Conservation (phyloP, 257 asterid genomes). For the Avicennia marina region DNA sequence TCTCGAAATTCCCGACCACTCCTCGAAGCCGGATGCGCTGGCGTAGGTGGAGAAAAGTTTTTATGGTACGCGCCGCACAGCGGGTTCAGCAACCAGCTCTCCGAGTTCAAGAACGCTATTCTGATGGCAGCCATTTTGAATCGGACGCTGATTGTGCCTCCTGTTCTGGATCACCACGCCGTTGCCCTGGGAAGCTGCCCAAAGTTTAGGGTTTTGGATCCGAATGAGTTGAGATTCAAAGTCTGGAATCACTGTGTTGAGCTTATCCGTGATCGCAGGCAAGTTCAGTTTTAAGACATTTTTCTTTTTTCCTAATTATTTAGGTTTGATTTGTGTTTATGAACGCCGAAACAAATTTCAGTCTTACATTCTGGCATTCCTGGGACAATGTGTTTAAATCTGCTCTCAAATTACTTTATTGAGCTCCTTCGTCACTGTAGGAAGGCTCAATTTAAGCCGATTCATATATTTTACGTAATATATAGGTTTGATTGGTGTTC, state of each 20-base stretch:
- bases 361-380: not conserved
- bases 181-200: slow-evolving; percentile 96
- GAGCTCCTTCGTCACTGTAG: slow-evolving; percentile 27
- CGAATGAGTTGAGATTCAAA: slow-evolving; percentile 59
- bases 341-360: not conserved
- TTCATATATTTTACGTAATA: no score
- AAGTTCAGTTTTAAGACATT: slow-evolving; percentile 8
- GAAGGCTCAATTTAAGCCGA: slow-evolving; percentile 8
- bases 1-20: slow-evolving; percentile 26
- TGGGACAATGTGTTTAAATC: not conserved
- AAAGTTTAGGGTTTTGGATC: slow-evolving; percentile 77
- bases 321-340: not conserved
- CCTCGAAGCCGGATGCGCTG: slow-evolving; percentile 17
- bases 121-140: slow-evolving; percentile 72
- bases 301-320: not conserved
- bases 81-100: slow-evolving; percentile 92
- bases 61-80: slow-evolving; percentile 96
- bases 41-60: slow-evolving; percentile 35
- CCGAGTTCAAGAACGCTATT: slow-evolving; percentile 78
- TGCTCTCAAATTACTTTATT: slow-evolving; percentile 31
- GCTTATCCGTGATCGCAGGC: slow-evolving; percentile 68
- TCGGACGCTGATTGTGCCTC: slow-evolving; percentile 79
- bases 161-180: slow-evolving; percentile 86
- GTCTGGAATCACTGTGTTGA: slow-evolving; percentile 78
- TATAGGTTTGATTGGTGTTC: no score